Base-by-base conservation (phyloP, 345 rosid species). In the Salix purpurea region DNA sequence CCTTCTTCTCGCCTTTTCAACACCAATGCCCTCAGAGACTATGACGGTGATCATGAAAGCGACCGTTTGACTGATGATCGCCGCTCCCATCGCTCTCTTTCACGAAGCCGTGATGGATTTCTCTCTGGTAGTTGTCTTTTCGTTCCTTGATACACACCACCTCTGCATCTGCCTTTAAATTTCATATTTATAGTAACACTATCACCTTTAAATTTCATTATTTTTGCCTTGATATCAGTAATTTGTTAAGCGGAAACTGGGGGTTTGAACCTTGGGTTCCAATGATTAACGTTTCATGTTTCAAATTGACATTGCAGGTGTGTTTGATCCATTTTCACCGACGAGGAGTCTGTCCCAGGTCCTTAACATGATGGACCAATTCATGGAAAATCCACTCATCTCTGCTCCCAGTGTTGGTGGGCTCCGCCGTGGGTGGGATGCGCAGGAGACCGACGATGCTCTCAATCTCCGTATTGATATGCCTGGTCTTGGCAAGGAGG, bases 321-420 rank as follows among this genome's bases (percentile, higher is more conserved):
- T 24, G 32, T 34, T 77, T n/a, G 80, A 74, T 23, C 94, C 97
- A 9, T 87, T 92, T n/a, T 86, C 83, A 2, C 85, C 95, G 7
- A 84, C 88, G 1, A 86, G 94, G 77, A 90, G 90, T 74, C 71
- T 93, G 39, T 85, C 89, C 76, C 92, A 88, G 66, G 81, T 91
- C 37, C 85, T 91, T 79, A 91, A 91, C 79, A 74, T 88, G 58
- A 80, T 90, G 94, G 97, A 91, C 77, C 88, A 79, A 15, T 32
- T 88, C 54, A 69, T 82, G 72, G 91, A 92, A 68, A 81, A 73
- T 58, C 95, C 94, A 2, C 65, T 85, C 77, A 34, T 88, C 4
- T 71, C 89, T 26, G 78, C 84, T 0, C 56, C 83, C 0, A 80
- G 87, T 1, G 85, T 79, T 1, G 52, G 16, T 64, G 87, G 74